These are phyloP conservation scores for Taphrina pruni DNA, from an alignment of 1,139 yeast species.

Conservation along the genomic window DNA sequence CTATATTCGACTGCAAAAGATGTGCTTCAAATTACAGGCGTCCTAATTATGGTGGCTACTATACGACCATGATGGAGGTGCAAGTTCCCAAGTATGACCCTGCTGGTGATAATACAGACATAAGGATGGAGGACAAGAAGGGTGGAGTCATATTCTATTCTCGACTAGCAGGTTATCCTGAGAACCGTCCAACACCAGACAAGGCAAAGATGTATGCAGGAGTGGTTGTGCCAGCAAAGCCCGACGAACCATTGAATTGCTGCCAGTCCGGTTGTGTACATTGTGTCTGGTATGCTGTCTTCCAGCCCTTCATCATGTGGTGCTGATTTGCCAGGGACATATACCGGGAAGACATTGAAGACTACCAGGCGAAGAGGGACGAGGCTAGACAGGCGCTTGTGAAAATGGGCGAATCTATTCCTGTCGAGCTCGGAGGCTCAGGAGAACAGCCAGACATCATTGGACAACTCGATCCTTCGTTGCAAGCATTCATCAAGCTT, in stretches of 20 bases:
- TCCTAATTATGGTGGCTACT: conserved; percentile 35
- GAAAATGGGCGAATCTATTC: conserved; percentile 16
- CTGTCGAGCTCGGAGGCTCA: conserved; percentile 34
- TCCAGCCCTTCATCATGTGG: not conserved
- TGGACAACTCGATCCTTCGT: conserved; percentile 30
- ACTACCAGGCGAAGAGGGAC: conserved; percentile 33
- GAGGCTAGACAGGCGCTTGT: conserved; percentile 26
- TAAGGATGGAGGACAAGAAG: conserved; percentile 8
- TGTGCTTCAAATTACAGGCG: conserved; percentile 22
- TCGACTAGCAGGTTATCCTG: conserved; percentile 38
- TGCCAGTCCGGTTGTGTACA: conserved; percentile 41
- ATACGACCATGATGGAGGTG: conserved; percentile 33
- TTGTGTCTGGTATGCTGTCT: conserved; percentile 28
- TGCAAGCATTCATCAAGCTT: conserved; percentile 39
- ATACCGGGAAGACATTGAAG: conserved; percentile 36
- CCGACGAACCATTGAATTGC: conserved; percentile 39
- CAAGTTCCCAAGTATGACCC: not conserved
- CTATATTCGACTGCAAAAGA: not conserved
- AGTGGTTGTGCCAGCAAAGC: conserved; percentile 32
- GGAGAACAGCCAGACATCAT: conserved; percentile 35
- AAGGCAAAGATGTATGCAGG: conserved; percentile 33
- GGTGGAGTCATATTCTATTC: conserved; percentile 33
- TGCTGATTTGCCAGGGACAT: conserved; percentile 17
- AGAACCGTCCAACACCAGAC: conserved; percentile 25
- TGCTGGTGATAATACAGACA: not conserved